Evolutionary conservation across 768 basidiomycete species (phyloP).

Genomic region (Pluteus cervinus): DNA sequence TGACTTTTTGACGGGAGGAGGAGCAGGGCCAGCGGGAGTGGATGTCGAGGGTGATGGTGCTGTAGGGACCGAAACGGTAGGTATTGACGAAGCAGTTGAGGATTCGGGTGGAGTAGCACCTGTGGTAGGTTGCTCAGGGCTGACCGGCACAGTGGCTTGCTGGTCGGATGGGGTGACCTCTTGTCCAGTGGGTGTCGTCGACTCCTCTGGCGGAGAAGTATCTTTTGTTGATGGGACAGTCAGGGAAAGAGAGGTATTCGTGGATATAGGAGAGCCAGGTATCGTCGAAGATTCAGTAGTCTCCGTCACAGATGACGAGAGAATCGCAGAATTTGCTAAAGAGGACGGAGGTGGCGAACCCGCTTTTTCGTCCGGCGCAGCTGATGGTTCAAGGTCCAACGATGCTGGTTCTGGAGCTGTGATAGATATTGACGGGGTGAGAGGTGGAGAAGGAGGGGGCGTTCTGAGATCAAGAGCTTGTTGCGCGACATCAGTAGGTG

Average conservation of each 20-base stretch:
- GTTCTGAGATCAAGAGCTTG: constrained; percentile 48
- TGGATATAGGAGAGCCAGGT: constrained; percentile 53
- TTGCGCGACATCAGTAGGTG: constrained; percentile 52
- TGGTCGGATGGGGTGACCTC: too few species aligned
- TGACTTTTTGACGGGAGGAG: constrained; percentile 50
- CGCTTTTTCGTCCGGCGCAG: not conserved
- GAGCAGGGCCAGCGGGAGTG: constrained; percentile 15
- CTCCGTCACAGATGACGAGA: constrained; percentile 46
- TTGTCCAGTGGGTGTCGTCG: too few species aligned
- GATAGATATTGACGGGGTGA: constrained; percentile 9
- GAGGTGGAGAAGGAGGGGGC: constrained; percentile 38
- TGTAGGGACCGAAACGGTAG: constrained; percentile 6
- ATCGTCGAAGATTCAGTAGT: constrained; percentile 44
- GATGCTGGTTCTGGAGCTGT: not conserved
- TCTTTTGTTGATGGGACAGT: constrained; percentile 22
- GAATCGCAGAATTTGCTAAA: constrained; percentile 23
- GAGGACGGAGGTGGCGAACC: constrained; percentile 8
- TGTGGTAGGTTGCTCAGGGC: constrained; percentile 4
- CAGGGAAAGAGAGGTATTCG: constrained; percentile 51
- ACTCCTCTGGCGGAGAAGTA: not conserved
- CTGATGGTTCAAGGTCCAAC: not conserved
- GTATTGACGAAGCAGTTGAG: constrained; percentile 9
- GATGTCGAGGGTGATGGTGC: constrained; percentile 6
- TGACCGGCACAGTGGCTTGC: too few species aligned
- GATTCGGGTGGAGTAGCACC: constrained; percentile 9